These are phyloP conservation scores for Sextonia rubra DNA, from an alignment of 164 flowering plant genomes.

Conservation along the genomic window DNA sequence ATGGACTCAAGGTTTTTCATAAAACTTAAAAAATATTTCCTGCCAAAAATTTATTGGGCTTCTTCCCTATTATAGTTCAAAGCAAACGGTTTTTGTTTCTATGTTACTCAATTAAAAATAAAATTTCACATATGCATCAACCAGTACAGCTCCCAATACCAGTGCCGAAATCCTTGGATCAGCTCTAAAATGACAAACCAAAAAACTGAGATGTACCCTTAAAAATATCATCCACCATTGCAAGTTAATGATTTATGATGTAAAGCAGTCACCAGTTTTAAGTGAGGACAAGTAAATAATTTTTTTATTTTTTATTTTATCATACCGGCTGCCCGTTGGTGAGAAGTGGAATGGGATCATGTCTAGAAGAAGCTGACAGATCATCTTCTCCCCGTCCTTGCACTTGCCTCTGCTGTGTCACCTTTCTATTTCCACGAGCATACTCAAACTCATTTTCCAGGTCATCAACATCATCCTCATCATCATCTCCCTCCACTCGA, in stretches of 20 bases:
- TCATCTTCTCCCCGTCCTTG: conserved; percentile 72
- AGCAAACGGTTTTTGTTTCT: not conserved
- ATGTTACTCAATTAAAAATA: not conserved
- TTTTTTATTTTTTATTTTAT: not conserved
- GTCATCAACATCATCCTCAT: conserved; percentile 91
- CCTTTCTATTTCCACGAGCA: conserved; percentile 45
- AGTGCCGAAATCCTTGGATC: not conserved
- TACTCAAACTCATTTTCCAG: conserved; percentile 77
- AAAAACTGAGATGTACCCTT: too few relatives aligned
- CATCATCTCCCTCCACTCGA: conserved; percentile 95
- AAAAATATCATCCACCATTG: too few relatives aligned
- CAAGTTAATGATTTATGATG: too few relatives aligned
- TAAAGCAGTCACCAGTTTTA: too few relatives aligned
- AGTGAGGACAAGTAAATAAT: not conserved
- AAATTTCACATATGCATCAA: too few relatives aligned
- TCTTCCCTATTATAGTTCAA: not conserved
- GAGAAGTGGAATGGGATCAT: conserved; percentile 85
- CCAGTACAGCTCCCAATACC: not conserved
- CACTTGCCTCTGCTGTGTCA: conserved; percentile 16
- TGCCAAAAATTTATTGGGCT: not conserved
- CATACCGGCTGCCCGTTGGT: conserved; percentile 79
- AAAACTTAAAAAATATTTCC: not conserved
- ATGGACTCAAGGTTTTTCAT: not conserved
- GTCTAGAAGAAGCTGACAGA: conserved; percentile 37
- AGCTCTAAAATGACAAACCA: too few relatives aligned